Base-by-base conservation (phyloP, 306 rosid genomes). In the Lathyrus sativus region DNA sequence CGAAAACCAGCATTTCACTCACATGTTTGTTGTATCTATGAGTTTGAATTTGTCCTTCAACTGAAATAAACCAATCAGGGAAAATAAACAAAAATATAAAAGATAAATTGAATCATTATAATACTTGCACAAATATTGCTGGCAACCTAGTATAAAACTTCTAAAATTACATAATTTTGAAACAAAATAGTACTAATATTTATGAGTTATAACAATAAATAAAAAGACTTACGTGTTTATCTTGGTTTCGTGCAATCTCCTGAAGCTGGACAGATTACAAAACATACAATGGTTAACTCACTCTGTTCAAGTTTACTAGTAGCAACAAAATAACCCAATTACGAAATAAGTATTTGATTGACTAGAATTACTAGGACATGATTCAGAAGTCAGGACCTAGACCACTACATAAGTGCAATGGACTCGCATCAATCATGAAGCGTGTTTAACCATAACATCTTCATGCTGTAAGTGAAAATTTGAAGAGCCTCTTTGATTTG, bases 11-110 rank as follows among this genome's bases (percentile, higher is more conserved):
- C 48, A 31, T n/a, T 60, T 65, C 63, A 86, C 96, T 85, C 65
- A 90, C 95, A 77, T 76, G 83, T 67, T 84, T 33, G 81, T 76
- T 57, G 90, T 84, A 76, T 90, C 85, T 35, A 83, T 29, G 59
- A 90, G 84, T 79, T 87, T 87, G 85, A 79, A 85, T 24, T 69
- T 69, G 46, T 74, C 87, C 74, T 12, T 77, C 56, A 57, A 78
- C 91, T 90, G 74, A 74, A 70, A 75, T 68, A 61, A 33, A 62
- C 56, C 51, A 69, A 63, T 65, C 68, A 64, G 15, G 60, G 75
- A 61, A 72, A 65, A 68, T 37, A 53, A 76, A 62, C 8, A 6
- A 71, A 72, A 70, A 55, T 5, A 44, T 6, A 69, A 73, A 60
- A 42, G 41, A 43, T 24, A 49, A 74, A 49, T 66, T 10, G 35